Evolutionary conservation across 164 flowering plant genomes (phyloP), one percentile per base, ranked within the genome.

Genomic region (Saururus chinensis): DNA sequence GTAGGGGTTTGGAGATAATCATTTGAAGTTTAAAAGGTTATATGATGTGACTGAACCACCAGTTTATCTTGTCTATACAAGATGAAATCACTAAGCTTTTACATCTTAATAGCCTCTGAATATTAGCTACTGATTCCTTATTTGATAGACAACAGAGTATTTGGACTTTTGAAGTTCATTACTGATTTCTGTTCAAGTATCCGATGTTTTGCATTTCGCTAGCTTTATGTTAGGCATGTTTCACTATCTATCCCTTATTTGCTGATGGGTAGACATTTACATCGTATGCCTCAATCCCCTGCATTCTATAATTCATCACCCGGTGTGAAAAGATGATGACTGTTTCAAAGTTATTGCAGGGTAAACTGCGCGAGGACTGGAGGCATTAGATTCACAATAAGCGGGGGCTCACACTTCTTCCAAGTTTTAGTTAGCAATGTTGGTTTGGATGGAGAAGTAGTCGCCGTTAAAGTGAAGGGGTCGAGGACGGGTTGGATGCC

Each of bases 401-500:
- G 70, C 20, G 97, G 92, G 53, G 74, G 66, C 60, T 64, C 75
- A 60, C 66, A 75, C 69, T 90, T 77, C 73, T 73, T 66, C 61
- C 85, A 78, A 66, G 90, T 86, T n/a, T 71, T 90, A 59, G 76
- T 86, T 61, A 77, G 80, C 62, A 87, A 90, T 68, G 97, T 86
- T 0, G 92, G 85, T 0, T 42, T 65, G 59, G 92, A 81, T 63
- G 95, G 97, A 8, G 93, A 83, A 70, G 83, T 84, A 12, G 71
- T 73, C 20, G 86, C 81, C 11, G 88, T 83, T 57, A 86, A 83
- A 70, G 84, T 90, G 70, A 90, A 90, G 74, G 97, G 95, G 57
- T 79, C 95, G 30, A 84, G 60, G 66, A 90, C 95, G 12, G 89
- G 89, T 25, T 86, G 97, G 97, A 77, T 84, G 59, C 83, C 87